Evolutionary conservation across 2,329 filamentous ascomycete species (phyloP).

Genomic region (Trichoderma breve): DNA sequence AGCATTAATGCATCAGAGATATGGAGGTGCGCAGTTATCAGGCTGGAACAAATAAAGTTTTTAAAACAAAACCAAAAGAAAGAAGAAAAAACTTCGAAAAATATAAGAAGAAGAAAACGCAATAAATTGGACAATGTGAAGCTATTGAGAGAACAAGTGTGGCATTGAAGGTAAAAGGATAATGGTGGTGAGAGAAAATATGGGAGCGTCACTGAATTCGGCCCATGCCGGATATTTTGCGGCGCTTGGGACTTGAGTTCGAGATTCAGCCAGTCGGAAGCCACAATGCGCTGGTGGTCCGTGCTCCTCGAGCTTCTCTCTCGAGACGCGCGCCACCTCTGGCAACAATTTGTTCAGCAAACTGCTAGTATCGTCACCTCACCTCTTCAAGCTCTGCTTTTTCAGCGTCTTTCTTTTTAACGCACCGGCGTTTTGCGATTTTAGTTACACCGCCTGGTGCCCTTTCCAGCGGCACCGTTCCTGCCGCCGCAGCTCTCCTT

Average conservation of each 20-base stretch:
- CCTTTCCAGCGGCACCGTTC: not conserved
- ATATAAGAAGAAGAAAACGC: not conserved
- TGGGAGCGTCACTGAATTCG: not conserved
- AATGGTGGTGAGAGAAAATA: not conserved
- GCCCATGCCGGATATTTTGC: not conserved
- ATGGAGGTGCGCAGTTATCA: not conserved
- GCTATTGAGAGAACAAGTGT: not conserved
- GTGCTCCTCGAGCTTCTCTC: constrained; percentile 20
- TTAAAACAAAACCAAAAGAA: not conserved
- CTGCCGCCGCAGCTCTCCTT: not conserved
- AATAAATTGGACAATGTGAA: not conserved
- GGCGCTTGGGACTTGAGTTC: not conserved
- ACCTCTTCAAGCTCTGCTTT: not conserved
- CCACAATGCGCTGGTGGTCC: constrained; percentile 12
- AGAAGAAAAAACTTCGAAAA: not conserved
- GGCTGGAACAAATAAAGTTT: not conserved
- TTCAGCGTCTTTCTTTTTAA: not conserved
- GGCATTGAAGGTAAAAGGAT: not conserved
- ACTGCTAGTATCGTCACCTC: not conserved
- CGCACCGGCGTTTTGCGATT: not conserved
- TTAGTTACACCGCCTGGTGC: not conserved
- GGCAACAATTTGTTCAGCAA: constrained; percentile 1
- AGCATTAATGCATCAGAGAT: not conserved
- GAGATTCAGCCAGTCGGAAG: constrained; percentile 2
- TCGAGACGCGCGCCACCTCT: constrained; percentile 20